Evolutionary conservation across 768 basidiomycete species (phyloP), one percentile per base, ranked within the genome.

Genomic region (Russula vinacea): DNA sequence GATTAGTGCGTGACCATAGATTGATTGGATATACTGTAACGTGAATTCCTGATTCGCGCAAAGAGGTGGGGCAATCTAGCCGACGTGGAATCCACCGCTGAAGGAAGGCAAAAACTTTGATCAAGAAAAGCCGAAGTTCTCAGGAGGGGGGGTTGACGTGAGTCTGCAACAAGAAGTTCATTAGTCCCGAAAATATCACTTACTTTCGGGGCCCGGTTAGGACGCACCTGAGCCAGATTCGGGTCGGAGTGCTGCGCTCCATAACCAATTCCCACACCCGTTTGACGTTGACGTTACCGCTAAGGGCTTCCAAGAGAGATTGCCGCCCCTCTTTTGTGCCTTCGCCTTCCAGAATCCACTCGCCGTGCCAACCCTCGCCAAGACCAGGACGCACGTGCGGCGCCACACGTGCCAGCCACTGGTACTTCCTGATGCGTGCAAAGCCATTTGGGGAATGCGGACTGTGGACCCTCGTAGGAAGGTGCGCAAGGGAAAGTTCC

Each of bases 321-420:
- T 82, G 78, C 51, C 81, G 77, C 6, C 86, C 88, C 71, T 89
- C 88, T 37, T 74, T 77, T 19, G 89, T 92, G 1, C 89, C 90
- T 59, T 89, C 88, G 1, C 83, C 85, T 73, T 92, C 88, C n/a
- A 92, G 76, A 16, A 89, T 76, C 89, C 90, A 91, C 67, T 91
- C 87, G 10, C 87, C 87, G 37, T 80, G 77, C 86, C 90, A 89
- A 6, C 85, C 86, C n/a, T 82, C 81, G 14, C 87, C 85, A 26
- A 87, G 75, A 37, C 74, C 80, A 22, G 74, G 74, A 39, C 66
- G 65, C 67, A 68, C 39, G 65, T 69, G 62, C 54, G 71, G 47
- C 60, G 63, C 75, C 17, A 84, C 74, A 40, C 78, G 76, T 39
- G 84, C 88, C 6, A 84, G 79, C 90, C 90, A 92, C 64, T 80